These are phyloP conservation scores for Panicum miliaceum DNA, from an alignment of 176 grass and related monocot species.

Conservation along the genomic window DNA sequence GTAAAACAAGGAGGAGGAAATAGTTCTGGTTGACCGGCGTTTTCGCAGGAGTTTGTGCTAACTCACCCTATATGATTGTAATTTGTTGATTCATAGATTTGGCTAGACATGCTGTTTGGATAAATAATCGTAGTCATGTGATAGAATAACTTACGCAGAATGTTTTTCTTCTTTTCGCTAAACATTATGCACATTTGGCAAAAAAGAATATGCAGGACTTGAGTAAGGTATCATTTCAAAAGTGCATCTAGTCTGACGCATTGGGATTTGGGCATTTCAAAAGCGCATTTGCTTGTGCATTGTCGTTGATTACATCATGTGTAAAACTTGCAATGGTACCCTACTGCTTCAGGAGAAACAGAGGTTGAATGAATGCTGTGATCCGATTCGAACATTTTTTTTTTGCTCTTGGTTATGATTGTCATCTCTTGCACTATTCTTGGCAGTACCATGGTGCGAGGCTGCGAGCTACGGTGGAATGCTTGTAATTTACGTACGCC, in stretches of 20 bases:
- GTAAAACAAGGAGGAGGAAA: constrained; percentile 53
- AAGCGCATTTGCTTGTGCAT: no score
- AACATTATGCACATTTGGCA: neutral
- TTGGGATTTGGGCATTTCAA: neutral
- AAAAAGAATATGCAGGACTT: neutral
- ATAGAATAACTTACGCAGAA: constrained; percentile 34
- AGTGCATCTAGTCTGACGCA: neutral
- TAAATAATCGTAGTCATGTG: constrained; percentile 1
- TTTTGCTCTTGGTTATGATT: neutral
- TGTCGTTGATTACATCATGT: neutral
- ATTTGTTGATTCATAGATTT: constrained; percentile 51
- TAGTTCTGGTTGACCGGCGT: constrained; percentile 39
- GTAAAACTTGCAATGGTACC: neutral
- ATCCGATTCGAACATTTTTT: neutral
- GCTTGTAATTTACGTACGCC: neutral
- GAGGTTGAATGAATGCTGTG: neutral
- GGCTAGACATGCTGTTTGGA: constrained; percentile 26
- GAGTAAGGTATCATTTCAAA: neutral
- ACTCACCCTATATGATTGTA: constrained; percentile 44
- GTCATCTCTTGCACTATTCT: neutral
- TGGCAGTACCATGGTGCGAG: neutral
- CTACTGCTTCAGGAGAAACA: neutral
- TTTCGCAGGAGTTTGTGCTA: constrained; percentile 43
- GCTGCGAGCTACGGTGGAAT: neutral
- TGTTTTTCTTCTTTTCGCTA: neutral